Evolutionary conservation across 2,329 filamentous ascomycete genomes (phyloP), one percentile per base, ranked within the genome.

Genomic region (Thelonectria rubi): DNA sequence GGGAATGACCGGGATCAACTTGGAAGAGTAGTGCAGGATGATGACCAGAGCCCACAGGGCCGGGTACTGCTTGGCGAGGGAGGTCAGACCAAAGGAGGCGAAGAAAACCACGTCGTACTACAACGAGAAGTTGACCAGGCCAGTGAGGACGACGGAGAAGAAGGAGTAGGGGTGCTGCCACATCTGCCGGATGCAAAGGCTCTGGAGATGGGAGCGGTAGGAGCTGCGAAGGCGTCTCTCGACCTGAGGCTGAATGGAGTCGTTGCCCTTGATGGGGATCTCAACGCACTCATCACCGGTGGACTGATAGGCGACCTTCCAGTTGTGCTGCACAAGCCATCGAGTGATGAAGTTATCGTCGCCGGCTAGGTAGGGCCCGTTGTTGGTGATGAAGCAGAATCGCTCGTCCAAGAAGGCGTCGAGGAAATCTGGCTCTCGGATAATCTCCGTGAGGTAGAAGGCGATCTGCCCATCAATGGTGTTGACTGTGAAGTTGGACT

Each of bases 301-400:
- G 21, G 65, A 59, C 14, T 68, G 65, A 12, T 65, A 56, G 2
- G n/a, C 10, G 26, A 69, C 24, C 7, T 21, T 26, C 15, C 42
- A 34, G 34, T 43, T 50, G 39, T 65, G n/a, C 15, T 51, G 18
- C 1, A 69, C 39, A 3, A 69, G 39, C 30, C 62, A 63, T 0
- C 51, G 55, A 9, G 57, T 61, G 3, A 69, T 54, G 42, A 60
- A 70, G 3, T 51, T 45, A 24, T 70, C 46, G 9, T 69, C 68
- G 1, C 63, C 67, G 10, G 48, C 55, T 12, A 39, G 55, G 10
- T 65, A 53, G 5, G 43, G 49, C 10, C 66, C 68, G 6, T 20
- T 30, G 21, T 20, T 48, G 5, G 46, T 50, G n/a, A 50, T 30
- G 26, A 65, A 58, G 40, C 48, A 49, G 49, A 52, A 69, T 5